Evolutionary conservation across 2,329 filamentous ascomycete species (phyloP), one percentile per base, ranked within the genome.

Genomic region (Microascus cirrosus): DNA sequence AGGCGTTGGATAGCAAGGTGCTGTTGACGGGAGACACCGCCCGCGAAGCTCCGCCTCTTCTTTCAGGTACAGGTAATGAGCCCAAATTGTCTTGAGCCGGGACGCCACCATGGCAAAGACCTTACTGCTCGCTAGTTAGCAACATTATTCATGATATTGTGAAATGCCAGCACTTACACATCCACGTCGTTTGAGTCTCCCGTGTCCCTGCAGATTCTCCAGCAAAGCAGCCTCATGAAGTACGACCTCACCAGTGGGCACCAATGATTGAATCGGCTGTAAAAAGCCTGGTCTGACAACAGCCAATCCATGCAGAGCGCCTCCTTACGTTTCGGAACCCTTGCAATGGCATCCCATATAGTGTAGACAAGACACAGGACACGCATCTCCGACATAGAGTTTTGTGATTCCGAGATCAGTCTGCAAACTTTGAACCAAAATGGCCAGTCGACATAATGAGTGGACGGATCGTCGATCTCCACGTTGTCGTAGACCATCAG

Each of bases 181-280:
- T 94, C 88, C 48, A 82, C 69, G 32, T 84, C 79, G 52, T 82
- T 81, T 24, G 82, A 76, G 53, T 79, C 81, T 18, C 86, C 89
- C 56, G 85, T 82, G 65, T 87, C 88, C 61, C 92, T 81, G 62
- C 88, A 93, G 54, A 96, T 76, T 60, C 91, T 83, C 92, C 92
- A 96, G 71, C 90, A 95, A 24, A 96, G 72, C 55, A 96, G 74
- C 53, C 92, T 89, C 81, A 95, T 94, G 68, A 87, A 96, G 70
- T 96, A 96, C 15, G 90, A 87, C 60, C 92, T 83, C 24, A 96
- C 90, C 92, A 96, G 95, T 0, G 92, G 90, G 66, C 90, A 95
- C 91, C 92, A 96, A 66, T 96, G 90, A 66, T 88, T 93, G 73
- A 96, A 96, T 61, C 90, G 85, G 60, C 82, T 83, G 66, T 89